Evolutionary conservation across 495 filamentous ascomycete genomes (phyloP).

Genomic region (Aspergillus wentii): DNA sequence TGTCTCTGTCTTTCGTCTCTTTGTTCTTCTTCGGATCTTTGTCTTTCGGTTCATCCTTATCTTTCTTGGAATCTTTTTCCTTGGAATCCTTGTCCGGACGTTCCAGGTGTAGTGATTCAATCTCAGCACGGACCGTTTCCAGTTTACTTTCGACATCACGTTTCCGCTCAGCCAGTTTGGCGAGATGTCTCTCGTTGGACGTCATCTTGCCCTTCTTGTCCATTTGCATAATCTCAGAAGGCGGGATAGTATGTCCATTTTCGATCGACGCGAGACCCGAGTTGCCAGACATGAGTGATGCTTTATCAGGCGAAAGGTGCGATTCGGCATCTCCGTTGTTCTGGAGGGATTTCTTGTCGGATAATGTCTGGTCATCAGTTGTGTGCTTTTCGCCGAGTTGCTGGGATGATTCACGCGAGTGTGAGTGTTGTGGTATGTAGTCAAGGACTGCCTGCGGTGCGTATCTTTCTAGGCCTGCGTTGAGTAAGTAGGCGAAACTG

Average conservation of each 20-base stretch:
- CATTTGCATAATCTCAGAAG: conserved; percentile 20
- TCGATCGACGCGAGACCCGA: conserved; percentile 18
- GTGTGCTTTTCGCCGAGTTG: no score
- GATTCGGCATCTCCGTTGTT: conserved; percentile 27
- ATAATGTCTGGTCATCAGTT: no score
- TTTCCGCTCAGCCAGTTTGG: conserved; percentile 67
- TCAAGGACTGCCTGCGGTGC: conserved; percentile 46
- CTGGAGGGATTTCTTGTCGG: no score
- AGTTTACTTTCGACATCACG: conserved; percentile 68
- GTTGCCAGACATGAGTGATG: conserved; percentile 19
- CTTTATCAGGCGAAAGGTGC: conserved; percentile 11
- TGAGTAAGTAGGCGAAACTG: conserved; percentile 37
- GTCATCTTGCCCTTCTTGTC: conserved; percentile 32
- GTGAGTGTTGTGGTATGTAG: conserved; percentile 37
- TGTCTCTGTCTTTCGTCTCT: neutral
- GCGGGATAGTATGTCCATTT: conserved; percentile 15
- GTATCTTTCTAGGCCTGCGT: conserved; percentile 33
- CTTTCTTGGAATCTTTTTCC: neutral
- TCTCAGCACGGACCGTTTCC: conserved; percentile 36
- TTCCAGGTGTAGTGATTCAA: conserved; percentile 26
- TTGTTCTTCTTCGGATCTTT: neutral
- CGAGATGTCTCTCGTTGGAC: conserved; percentile 66
- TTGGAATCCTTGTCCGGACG: neutral
- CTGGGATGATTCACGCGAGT: conserved; percentile 1
- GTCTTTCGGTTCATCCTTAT: neutral